Conservation (phyloP, 2,329 filamentous ascomycete genomes). For the Sarocladiaceae sp. region DNA sequence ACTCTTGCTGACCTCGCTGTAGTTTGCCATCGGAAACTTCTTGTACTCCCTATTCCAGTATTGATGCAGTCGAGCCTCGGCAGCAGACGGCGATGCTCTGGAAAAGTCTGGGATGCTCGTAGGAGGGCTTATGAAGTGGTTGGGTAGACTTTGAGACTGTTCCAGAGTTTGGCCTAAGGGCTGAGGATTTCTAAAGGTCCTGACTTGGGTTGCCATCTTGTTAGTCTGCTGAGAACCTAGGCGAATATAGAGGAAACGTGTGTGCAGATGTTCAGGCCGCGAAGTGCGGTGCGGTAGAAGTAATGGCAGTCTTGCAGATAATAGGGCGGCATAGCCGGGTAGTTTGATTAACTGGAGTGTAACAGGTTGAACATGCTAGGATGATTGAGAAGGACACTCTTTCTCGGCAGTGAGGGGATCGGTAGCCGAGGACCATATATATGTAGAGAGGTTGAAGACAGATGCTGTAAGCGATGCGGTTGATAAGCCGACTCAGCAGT, state of each 20-base stretch:
- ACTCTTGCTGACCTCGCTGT: constrained; percentile 46
- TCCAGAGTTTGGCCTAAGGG: constrained; percentile 65
- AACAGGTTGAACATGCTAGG: not conserved
- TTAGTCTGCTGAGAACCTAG: constrained; percentile 32
- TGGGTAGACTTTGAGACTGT: constrained; percentile 10
- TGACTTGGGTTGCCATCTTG: constrained; percentile 31
- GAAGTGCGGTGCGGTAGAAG: constrained; percentile 85
- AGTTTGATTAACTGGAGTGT: not conserved
- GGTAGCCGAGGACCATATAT: constrained; percentile 1
- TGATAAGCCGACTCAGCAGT: not conserved
- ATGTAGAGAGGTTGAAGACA: not conserved
- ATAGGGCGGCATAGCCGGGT: constrained; percentile 65
- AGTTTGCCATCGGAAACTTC: constrained; percentile 46
- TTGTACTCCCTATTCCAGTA: constrained; percentile 22
- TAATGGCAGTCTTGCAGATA: constrained; percentile 85
- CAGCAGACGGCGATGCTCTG: not conserved
- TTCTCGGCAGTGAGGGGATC: not conserved
- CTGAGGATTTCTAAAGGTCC: constrained; percentile 53
- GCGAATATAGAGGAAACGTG: constrained; percentile 70
- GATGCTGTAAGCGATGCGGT: not conserved
- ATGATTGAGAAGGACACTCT: too few species aligned
- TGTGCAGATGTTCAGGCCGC: constrained; percentile 77
- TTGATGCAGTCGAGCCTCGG: not conserved
- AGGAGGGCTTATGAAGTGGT: constrained; percentile 25
- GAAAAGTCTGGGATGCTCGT: constrained; percentile 33